These are phyloP conservation scores for Lagerstroemia speciosa DNA, from an alignment of 345 rosid species.

Conservation along the genomic window DNA sequence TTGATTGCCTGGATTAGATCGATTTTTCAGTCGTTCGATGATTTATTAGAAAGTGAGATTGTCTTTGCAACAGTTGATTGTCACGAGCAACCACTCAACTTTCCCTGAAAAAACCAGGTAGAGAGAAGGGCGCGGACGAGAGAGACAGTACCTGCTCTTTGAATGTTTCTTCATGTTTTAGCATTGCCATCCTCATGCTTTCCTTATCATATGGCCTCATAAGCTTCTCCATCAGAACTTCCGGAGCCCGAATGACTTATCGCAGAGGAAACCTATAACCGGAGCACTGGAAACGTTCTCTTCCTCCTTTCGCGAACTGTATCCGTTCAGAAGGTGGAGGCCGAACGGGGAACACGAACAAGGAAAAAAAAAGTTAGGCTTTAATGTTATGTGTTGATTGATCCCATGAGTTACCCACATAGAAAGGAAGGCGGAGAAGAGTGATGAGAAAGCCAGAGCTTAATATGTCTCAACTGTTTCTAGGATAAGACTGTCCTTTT, in stretches of 20 bases:
- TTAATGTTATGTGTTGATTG: background rate
- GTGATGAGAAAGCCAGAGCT: background rate
- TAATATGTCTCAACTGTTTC: constrained; percentile 11
- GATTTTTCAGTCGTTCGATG: too few relatives aligned
- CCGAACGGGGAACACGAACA: too few relatives aligned
- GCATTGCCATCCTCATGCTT: constrained; percentile 81
- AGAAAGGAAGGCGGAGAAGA: background rate
- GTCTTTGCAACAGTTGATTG: too few relatives aligned
- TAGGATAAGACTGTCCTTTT: constrained; percentile 27
- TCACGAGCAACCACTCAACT: background rate
- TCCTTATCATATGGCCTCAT: constrained; percentile 66
- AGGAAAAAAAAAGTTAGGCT: too few relatives aligned
- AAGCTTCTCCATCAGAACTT: constrained; percentile 54
- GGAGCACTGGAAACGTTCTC: background rate
- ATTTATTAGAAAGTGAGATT: too few relatives aligned
- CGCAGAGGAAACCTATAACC: too few relatives aligned
- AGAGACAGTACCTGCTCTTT: constrained; percentile 58
- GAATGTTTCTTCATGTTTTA: constrained; percentile 92
- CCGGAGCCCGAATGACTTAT: too few relatives aligned
- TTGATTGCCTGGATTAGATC: too few relatives aligned
- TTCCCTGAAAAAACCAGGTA: background rate
- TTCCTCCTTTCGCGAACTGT: too few relatives aligned
- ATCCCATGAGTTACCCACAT: background rate
- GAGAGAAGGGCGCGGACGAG: background rate
- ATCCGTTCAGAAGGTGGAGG: too few relatives aligned